Percentiles rank a stretch among this genome's conserved stretches.
phyloP scores from a whole-genome alignment of 2,329 filamentous ascomycete species.

The Nothopassalora personata region DNA sequence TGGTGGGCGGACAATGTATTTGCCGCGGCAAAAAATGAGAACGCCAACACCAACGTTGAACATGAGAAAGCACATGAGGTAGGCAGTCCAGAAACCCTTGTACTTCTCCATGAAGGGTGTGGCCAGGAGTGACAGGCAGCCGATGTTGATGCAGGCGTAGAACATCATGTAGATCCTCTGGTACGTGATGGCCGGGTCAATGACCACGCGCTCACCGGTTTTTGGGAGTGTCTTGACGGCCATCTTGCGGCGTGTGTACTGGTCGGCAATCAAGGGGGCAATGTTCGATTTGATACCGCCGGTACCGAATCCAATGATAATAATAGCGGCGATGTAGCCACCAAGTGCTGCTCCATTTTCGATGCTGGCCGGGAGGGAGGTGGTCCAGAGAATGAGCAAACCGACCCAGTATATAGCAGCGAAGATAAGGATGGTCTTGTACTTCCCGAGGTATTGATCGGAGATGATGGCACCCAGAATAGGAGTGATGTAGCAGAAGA shows the following conservation, averaged over 20 bases:
- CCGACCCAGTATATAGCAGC: slow-evolving; percentile 60
- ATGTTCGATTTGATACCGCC: slow-evolving; percentile 82
- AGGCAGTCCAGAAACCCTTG: slow-evolving; percentile 63
- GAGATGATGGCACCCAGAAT: slow-evolving; percentile 49
- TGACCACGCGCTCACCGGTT: slow-evolving; percentile 42
- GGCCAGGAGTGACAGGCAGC: slow-evolving; percentile 61
- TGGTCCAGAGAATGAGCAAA: slow-evolving; percentile 60
- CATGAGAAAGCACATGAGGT: slow-evolving; percentile 56
- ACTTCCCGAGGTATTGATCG: slow-evolving; percentile 65
- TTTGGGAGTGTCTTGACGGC: slow-evolving; percentile 36
- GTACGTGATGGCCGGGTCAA: slow-evolving; percentile 45
- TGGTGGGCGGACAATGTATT: slow-evolving; percentile 44
- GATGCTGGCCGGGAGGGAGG: slow-evolving; percentile 60
- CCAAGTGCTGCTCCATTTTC: slow-evolving; percentile 55
- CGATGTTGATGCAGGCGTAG: slow-evolving; percentile 68
- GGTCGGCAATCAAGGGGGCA: slow-evolving; percentile 46
- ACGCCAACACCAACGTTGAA: slow-evolving; percentile 58
- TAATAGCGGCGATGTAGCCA: slow-evolving; percentile 58
- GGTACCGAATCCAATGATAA: slow-evolving; percentile 69
- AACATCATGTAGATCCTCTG: slow-evolving; percentile 57
- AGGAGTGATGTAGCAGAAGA: slow-evolving; percentile 46
- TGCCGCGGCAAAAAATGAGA: slow-evolving; percentile 37
- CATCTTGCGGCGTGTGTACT: slow-evolving; percentile 40
- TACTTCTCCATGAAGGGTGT: slow-evolving; percentile 64
- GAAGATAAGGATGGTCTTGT: slow-evolving; percentile 64